Evolutionary conservation across 768 basidiomycete species (phyloP).

Genomic region (Leccinum truebloodii): DNA sequence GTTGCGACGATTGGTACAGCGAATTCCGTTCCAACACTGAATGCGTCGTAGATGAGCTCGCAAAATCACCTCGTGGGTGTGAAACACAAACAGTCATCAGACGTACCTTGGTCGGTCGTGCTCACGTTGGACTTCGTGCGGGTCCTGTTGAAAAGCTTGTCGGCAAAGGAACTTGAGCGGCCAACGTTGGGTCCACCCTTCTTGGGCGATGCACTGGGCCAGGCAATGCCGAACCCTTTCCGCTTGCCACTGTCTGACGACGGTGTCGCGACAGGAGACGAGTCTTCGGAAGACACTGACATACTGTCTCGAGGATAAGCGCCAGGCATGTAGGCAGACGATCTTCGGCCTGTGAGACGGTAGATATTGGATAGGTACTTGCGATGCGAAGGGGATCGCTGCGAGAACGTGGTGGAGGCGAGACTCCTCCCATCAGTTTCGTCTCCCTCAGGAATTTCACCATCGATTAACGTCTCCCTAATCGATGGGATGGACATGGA

Average conservation of each 20-base stretch:
- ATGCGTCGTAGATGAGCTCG: neutral
- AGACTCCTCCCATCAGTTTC: constrained; percentile 35
- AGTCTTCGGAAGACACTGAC: constrained; percentile 71
- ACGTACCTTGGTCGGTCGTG: constrained; percentile 45
- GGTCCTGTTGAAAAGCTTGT: constrained; percentile 55
- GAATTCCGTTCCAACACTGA: constrained; percentile 28
- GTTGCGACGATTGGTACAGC: constrained; percentile 29
- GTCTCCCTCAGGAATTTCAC: constrained; percentile 25
- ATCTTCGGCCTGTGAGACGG: constrained; percentile 41
- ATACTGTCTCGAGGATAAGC: constrained; percentile 57
- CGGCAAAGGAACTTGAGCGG: constrained; percentile 61
- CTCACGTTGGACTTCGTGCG: constrained; percentile 57
- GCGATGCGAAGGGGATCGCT: constrained; percentile 47
- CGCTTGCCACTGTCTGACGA: constrained; percentile 42
- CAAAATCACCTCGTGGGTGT: neutral
- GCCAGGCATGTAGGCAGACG: constrained; percentile 42
- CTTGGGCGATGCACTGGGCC: constrained; percentile 55
- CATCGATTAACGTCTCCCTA: constrained; percentile 28
- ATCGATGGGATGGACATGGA: constrained; percentile 34
- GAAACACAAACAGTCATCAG: neutral
- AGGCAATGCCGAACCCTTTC: constrained; percentile 39
- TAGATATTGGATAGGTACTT: constrained; percentile 53
- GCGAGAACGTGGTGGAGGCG: constrained; percentile 44
- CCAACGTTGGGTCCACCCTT: constrained; percentile 43
- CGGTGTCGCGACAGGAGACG: constrained; percentile 59